Evolutionary conservation across 352 stramenopile genomes (phyloP), one percentile per base, ranked within the genome.

Genomic region (Globisporangium splendens): DNA sequence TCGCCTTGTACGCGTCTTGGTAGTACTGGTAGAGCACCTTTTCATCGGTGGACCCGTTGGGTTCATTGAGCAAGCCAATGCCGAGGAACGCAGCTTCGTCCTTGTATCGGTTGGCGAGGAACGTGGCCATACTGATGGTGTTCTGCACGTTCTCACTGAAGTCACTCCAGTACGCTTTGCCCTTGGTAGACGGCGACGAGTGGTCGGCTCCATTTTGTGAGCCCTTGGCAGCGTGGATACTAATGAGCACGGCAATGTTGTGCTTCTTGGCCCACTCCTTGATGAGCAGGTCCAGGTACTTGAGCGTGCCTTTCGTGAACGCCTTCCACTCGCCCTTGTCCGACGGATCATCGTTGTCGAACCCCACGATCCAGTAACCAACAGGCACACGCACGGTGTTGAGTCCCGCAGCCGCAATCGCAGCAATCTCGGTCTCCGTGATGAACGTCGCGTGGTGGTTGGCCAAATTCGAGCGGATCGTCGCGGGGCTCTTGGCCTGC

Each of bases 331-430:
- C 73, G 14, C 55, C 59, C 21, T 60, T 56, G 8, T 63, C 56
- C 2, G 63, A 77, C 15, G 68, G 64, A 35, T 88, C 78, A 61
- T 88, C 50, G 50, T 84, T 22, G 66, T 89, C 75, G 44, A 83
- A 88, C 39, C 78, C 78, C 1, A 77, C 62, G 69, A 94, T 91
- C 84, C 82, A 94, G 61, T 87, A 92, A 17, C 84, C 84, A 2
- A 94, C 68, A 0, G 84, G 81, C 14, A 93, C 82, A 10, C 84
- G 81, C n/a, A 93, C 79, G 0, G 83, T 91, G 63, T 94, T 92
- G 63, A 94, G 73, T 0, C 82, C 80, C 10, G 78, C 66, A 2
- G 56, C 67, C 0, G 77, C 78, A 51, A 94, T 92, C 10, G 63
- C 69, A 3, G 56, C 58, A 56, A 94, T 90, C 31, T 91, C 82